Evolutionary conservation across 2,329 filamentous ascomycete genomes (phyloP).

Genomic region (Talaromyces sp.): DNA sequence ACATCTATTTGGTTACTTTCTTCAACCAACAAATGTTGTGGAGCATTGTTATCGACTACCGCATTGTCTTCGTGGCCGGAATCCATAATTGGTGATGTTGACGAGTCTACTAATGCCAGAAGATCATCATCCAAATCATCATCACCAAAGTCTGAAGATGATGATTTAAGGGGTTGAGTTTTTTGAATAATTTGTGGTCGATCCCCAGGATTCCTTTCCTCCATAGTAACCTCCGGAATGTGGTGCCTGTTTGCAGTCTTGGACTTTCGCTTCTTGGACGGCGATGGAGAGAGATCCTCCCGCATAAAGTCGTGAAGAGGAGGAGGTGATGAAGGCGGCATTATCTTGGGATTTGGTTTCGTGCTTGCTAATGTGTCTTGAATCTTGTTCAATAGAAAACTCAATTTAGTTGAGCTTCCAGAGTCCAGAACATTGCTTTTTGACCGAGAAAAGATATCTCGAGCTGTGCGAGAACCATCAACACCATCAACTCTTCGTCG

Average conservation of each 20-base stretch:
- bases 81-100: conserved; percentile 29
- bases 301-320: conserved; percentile 32
- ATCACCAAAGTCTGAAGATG: conserved; percentile 47
- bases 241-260: conserved; percentile 5
- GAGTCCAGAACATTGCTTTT: conserved; percentile 39
- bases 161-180: conserved; percentile 21
- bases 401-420: conserved; percentile 46
- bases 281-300: conserved; percentile 32
- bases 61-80: neutral
- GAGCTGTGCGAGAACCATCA: conserved; percentile 43
- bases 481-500: conserved; percentile 57
- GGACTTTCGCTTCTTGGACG: conserved; percentile 22
- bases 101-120: conserved; percentile 38
- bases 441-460: conserved; percentile 42
- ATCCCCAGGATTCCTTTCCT: conserved; percentile 11
- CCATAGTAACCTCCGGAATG: conserved; percentile 17
- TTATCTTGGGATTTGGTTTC: conserved; percentile 26
- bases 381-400: conserved; percentile 64
- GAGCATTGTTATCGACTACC: neutral
- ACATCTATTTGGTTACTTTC: neutral
- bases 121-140: conserved; percentile 47
- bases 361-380: conserved; percentile 47
- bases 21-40: conserved; percentile 3
- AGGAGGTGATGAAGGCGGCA: conserved; percentile 45
- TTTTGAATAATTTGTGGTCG: conserved; percentile 14